Conservation (phyloP, 2,329 filamentous ascomycete species). For the Phaeosphaeriaceae sp. region DNA sequence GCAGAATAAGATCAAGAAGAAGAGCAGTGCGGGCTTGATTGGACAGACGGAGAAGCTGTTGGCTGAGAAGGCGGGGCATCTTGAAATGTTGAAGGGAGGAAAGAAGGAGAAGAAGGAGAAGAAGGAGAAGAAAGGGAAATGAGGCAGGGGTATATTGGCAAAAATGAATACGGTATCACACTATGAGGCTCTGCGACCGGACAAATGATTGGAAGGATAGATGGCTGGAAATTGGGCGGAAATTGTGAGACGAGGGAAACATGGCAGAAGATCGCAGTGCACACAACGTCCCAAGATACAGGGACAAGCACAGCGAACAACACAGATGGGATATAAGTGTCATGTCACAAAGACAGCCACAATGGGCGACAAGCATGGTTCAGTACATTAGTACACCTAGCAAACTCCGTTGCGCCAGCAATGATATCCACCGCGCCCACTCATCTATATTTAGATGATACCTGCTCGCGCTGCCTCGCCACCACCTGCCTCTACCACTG, state of each 20-base stretch:
- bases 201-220: no score
- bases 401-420: constrained; percentile 7
- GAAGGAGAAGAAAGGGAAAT: constrained; percentile 18
- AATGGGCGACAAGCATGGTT: no score
- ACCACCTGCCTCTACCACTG: constrained; percentile 62
- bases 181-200: no score
- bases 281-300: no score
- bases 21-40: constrained; percentile 67
- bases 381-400: not conserved
- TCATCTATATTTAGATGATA: constrained; percentile 31
- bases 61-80: constrained; percentile 70
- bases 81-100: constrained; percentile 70
- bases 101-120: constrained; percentile 60
- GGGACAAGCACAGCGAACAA: no score
- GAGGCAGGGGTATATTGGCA: no score
- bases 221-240: no score
- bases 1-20: constrained; percentile 69
- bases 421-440: not conserved
- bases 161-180: no score
- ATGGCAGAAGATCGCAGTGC: no score
- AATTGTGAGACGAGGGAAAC: no score
- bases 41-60: constrained; percentile 71
- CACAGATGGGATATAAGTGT: no score
- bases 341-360: no score
- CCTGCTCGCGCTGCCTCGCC: constrained; percentile 66